Conservation (phyloP, 75 land plant species). For the Adiantum capillusveneris region DNA sequence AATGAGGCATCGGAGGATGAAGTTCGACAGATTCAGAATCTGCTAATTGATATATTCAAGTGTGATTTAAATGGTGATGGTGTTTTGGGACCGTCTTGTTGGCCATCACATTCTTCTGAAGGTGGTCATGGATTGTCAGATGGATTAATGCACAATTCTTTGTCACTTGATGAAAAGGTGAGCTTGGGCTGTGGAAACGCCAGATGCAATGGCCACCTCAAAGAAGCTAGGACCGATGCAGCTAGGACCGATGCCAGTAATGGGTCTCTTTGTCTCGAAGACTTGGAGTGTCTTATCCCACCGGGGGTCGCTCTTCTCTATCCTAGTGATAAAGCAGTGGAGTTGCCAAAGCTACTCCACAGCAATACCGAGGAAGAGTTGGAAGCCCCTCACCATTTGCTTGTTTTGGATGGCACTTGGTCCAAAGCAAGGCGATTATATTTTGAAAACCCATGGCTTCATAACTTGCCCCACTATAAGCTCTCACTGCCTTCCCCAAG, state of each 20-base stretch:
- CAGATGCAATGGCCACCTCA: background rate
- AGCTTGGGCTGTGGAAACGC: conserved; percentile 31
- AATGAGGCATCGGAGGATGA: background rate
- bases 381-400: conserved; percentile 39
- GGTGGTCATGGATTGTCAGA: conserved; percentile 7
- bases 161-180: conserved; percentile 17
- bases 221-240: too few relatives aligned
- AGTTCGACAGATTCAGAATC: background rate
- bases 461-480: conserved; percentile 58
- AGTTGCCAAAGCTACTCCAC: conserved; percentile 8
- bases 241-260: conserved; percentile 18
- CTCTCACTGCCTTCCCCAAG: conserved; percentile 43
- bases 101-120: background rate
- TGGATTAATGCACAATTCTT: conserved; percentile 1
- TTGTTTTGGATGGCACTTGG: conserved; percentile 95
- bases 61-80: background rate
- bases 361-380: background rate
- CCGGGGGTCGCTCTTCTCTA: conserved; percentile 62
- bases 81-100: background rate
- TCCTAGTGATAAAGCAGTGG: conserved; percentile 56
- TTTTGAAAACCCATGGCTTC: conserved; percentile 84
- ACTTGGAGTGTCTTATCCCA: conserved; percentile 17
- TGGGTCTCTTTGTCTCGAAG: conserved; percentile 14
- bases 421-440: conserved; percentile 81
- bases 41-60: background rate